These are phyloP conservation scores for Ulota crispa DNA, from an alignment of 225 moss, liverwort and hornwort species.

Conservation along the genomic window DNA sequence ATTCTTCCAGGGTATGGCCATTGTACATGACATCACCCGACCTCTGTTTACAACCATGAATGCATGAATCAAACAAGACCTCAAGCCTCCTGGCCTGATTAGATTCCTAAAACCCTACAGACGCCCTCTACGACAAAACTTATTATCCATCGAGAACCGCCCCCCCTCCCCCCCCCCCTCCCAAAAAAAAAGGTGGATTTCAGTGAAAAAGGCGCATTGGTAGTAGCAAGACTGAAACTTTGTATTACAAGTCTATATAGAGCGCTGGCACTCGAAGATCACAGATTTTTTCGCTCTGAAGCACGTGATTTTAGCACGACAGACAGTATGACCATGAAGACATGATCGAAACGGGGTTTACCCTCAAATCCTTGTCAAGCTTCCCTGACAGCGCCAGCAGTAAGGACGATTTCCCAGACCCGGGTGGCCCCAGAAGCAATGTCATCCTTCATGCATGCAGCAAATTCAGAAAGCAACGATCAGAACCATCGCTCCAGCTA, in stretches of 20 bases:
- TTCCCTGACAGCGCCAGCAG: conserved; percentile 44
- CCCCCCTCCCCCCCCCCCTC: no score
- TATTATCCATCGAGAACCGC: no score
- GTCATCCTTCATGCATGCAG: conserved; percentile 35
- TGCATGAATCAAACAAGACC: neutral
- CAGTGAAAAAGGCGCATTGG: no score
- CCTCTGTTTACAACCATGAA: conserved; percentile 21
- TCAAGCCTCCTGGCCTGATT: neutral
- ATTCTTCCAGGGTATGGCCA: conserved; percentile 45
- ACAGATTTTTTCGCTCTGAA: no score
- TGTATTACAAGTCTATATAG: no score
- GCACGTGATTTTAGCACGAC: no score
- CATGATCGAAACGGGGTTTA: neutral
- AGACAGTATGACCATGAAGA: no score
- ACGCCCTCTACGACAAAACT: neutral
- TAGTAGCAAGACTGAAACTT: no score
- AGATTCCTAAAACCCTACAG: neutral
- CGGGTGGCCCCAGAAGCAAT: conserved; percentile 58
- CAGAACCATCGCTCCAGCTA: neutral
- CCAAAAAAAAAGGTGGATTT: no score
- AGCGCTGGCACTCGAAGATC: neutral
- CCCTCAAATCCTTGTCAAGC: conserved; percentile 37
- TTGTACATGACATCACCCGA: conserved; percentile 47
- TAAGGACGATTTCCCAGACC: conserved; percentile 51
- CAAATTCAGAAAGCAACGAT: neutral